Base-by-base conservation (phyloP, 2,329 filamentous ascomycete genomes). In the Fusarium zealandicum region DNA sequence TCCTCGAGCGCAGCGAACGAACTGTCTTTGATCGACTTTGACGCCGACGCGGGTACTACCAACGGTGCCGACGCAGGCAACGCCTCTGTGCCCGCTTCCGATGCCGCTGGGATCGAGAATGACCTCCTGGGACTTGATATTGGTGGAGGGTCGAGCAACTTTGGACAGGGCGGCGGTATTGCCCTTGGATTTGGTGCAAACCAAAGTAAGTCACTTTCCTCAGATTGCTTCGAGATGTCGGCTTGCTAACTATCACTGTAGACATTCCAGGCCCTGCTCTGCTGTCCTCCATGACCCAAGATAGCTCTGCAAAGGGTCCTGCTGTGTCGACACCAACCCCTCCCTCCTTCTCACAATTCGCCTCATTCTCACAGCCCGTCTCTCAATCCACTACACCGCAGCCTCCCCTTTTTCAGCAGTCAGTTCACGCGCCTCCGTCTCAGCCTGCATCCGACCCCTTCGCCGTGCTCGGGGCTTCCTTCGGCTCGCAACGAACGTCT, bases 11-110 rank as follows among this genome's bases (percentile, higher is more conserved):
- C 81, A 7, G 75, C 77, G 5, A 82, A 92, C 67, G 93, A 97
- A 73, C 77, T 97, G 17, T 98, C 95, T 5, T 77, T 99, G 60
- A 99, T 99, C 69, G 95, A 99, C 71, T 93, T 99, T 68, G 90
- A 89, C 55, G 88, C 74, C 5, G 86, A 87, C 32, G 76, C 82
- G 33, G 79, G 78, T 50, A 78, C 80, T 20, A 72, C 78, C 37
- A 75, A 78, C 27, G 72, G 78, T 7, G 61, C 70, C 38, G 66
- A 72, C 30, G 61, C 74, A 20, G 63, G 69, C 25, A 75, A 33
- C 35, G 14, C 49, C 7, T 38, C 50, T 38, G 54, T 44, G 10
- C 52, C 65, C 39, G 33, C 76, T 17, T 73, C 78, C 12, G 82
- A 84, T 51, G 76, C 84, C 1, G 86, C 84, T 47, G 87, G 90